Percentiles rank a stretch among this genome's conserved stretches.
Evolutionary conservation across 805 yeast genomes (phyloP).

Genomic region (Metahyphopichia silvanorum): DNA sequence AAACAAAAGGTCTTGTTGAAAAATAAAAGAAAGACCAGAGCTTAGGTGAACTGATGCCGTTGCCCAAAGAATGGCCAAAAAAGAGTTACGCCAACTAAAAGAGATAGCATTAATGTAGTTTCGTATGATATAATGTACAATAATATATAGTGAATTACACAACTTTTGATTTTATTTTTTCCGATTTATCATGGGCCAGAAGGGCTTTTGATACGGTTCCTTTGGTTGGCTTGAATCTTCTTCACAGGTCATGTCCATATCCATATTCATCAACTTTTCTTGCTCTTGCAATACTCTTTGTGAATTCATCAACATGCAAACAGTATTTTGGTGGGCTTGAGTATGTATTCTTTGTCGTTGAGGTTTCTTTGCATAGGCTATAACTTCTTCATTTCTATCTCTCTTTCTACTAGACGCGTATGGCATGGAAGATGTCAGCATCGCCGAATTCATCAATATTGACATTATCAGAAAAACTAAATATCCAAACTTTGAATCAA

Average conservation of each 20-base stretch:
- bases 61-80: too few species aligned
- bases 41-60: too few species aligned
- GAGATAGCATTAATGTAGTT: not conserved
- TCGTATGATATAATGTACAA: not conserved
- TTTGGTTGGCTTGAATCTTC: not conserved
- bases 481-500: too few species aligned
- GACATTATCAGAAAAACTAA: too few species aligned
- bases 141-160: too few species aligned
- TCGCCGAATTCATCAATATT: too few species aligned
- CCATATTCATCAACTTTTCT: conserved; percentile 2
- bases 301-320: conserved; percentile 29
- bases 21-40: conserved; percentile 51
- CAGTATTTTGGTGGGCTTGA: conserved; percentile 27
- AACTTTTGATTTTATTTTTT: too few species aligned
- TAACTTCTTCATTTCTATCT: too few species aligned
- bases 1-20: conserved; percentile 59
- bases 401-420: too few species aligned
- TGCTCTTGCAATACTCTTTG: conserved; percentile 12
- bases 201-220: conserved; percentile 11
- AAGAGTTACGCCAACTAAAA: too few species aligned
- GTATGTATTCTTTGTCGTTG: conserved; percentile 27
- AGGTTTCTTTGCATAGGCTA: conserved; percentile 12
- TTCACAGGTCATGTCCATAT: not conserved
- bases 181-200: conserved; percentile 11
- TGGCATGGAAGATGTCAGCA: too few species aligned